Evolutionary conservation across 768 basidiomycete species (phyloP).

Genomic region (Filobasidium floriforme): DNA sequence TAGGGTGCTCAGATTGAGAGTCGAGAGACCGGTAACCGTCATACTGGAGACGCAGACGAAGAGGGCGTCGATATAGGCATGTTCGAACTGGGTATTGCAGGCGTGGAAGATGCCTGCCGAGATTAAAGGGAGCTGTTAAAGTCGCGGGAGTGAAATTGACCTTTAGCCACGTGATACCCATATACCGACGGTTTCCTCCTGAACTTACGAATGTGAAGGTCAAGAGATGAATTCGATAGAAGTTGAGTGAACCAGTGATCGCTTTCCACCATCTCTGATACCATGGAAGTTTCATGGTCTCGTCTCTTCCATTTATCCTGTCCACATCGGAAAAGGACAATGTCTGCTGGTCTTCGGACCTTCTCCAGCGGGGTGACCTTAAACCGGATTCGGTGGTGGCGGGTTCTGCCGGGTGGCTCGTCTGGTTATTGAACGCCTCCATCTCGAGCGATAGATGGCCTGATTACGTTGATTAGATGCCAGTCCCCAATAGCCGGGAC

Average conservation of each 20-base stretch:
- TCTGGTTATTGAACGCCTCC: too few relatives aligned
- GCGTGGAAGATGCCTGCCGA: conserved; percentile 75
- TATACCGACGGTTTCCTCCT: too few relatives aligned
- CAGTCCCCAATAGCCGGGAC: too few relatives aligned
- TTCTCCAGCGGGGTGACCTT: not conserved
- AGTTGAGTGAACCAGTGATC: conserved; percentile 43
- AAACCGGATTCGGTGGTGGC: too few relatives aligned
- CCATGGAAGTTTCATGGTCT: not conserved
- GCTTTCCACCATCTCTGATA: not conserved
- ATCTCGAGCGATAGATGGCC: too few relatives aligned
- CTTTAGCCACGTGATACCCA: too few relatives aligned
- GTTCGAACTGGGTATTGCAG: conserved; percentile 55
- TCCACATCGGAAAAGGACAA: not conserved
- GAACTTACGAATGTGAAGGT: conserved; percentile 45
- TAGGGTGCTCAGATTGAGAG: conserved; percentile 43
- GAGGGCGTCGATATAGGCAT: conserved; percentile 45
- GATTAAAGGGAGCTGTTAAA: conserved; percentile 58
- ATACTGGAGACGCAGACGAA: conserved; percentile 43
- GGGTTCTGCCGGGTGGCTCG: too few relatives aligned
- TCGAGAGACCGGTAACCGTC: conserved; percentile 45
- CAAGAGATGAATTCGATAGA: conserved; percentile 51
- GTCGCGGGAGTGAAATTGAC: not conserved
- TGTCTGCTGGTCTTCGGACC: not conserved
- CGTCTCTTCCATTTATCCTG: not conserved
- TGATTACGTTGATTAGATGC: too few relatives aligned